These are phyloP conservation scores for Isochrysis galbana DNA, from an alignment of 78 protist genomes.

Conservation along the genomic window DNA sequence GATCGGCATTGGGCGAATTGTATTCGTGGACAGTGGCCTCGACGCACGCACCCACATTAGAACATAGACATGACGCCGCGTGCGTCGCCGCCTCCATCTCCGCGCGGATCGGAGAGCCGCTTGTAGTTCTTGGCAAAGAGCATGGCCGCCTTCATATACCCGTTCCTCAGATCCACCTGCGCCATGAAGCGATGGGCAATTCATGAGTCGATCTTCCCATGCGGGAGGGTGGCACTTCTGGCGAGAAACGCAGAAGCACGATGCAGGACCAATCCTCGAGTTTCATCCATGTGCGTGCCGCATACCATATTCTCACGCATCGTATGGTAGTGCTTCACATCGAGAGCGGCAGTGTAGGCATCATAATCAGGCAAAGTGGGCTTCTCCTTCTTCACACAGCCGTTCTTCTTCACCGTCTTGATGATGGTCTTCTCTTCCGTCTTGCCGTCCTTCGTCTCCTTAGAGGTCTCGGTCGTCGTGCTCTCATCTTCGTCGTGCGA, in stretches of 20 bases:
- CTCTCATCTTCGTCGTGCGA: neutral
- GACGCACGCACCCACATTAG: no score
- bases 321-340: neutral
- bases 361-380: no score
- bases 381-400: no score
- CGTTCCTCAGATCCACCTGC: neutral
- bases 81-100: neutral
- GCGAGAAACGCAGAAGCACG: no score
- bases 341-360: neutral
- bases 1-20: no score
- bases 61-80: neutral
- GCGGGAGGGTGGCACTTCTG: no score
- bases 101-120: neutral
- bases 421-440: neutral
- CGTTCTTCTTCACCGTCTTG: neutral
- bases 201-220: no score
- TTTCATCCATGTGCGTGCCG: no score
- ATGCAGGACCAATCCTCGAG: neutral
- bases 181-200: no score
- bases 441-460: neutral
- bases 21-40: no score
- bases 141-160: neutral
- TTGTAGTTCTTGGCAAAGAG: neutral
- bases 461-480: no score
- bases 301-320: no score